Evolutionary conservation across 805 yeast species (phyloP).

Genomic region (Candida morakotiae): DNA sequence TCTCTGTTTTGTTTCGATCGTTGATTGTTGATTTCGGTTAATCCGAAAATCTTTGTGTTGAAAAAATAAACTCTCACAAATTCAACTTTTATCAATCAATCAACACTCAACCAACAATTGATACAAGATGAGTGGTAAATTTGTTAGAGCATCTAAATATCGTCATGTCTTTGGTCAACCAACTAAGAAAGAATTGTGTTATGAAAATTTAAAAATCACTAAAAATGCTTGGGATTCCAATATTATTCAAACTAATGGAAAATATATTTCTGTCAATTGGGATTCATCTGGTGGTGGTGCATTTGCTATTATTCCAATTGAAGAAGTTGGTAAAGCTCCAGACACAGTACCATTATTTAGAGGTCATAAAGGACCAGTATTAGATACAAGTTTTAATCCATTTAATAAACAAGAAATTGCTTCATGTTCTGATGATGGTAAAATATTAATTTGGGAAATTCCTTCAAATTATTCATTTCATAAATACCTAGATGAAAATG

Average conservation of each 20-base stretch:
- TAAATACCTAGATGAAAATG: slow-evolving; percentile 49
- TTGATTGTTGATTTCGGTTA: too few species aligned
- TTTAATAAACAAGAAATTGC: slow-evolving; percentile 72
- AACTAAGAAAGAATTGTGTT: slow-evolving; percentile 60
- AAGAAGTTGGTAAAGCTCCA: slow-evolving; percentile 87
- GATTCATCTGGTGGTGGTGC: slow-evolving; percentile 97
- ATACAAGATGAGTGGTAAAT: slow-evolving; percentile 57
- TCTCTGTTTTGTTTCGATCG: too few species aligned
- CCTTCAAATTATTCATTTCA: slow-evolving; percentile 79
- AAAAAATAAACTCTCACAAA: neutral
- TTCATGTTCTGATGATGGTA: slow-evolving; percentile 77
- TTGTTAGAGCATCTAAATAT: slow-evolving; percentile 94
- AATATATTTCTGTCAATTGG: slow-evolving; percentile 85
- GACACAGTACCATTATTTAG: slow-evolving; percentile 90
- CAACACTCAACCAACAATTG: too few species aligned
- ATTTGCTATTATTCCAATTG: slow-evolving; percentile 85
- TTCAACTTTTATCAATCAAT: neutral
- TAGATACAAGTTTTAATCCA: slow-evolving; percentile 95
- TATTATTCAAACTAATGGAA: slow-evolving; percentile 80
- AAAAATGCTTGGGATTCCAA: slow-evolving; percentile 97
- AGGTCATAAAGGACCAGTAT: slow-evolving; percentile 92
- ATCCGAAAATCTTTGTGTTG: neutral
- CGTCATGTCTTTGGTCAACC: slow-evolving; percentile 96
- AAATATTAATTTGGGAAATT: slow-evolving; percentile 80
- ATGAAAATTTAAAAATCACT: slow-evolving; percentile 73